Conservation (phyloP, 2,329 filamentous ascomycete genomes). For the Ophiocordyceps camponoti-floridani region DNA sequence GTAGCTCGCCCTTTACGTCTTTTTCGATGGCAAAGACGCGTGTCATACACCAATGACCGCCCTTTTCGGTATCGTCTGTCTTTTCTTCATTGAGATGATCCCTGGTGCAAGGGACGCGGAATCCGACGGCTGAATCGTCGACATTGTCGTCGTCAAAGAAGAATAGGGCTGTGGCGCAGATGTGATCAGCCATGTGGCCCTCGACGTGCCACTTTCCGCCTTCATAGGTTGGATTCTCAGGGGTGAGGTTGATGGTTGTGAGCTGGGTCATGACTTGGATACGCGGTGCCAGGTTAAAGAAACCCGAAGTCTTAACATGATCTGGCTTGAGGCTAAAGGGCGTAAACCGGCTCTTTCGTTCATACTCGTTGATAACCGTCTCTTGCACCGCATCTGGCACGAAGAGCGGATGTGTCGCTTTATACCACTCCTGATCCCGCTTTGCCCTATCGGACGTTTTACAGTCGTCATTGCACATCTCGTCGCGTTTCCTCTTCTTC, state of each 20-base stretch:
- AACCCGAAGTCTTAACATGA: neutral
- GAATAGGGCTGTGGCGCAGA: conserved; percentile 45
- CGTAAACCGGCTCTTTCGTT: neutral
- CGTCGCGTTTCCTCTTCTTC: too few species aligned
- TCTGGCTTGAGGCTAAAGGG: neutral
- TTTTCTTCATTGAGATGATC: conserved; percentile 10
- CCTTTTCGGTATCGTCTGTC: conserved; percentile 10
- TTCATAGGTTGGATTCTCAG: conserved; percentile 33
- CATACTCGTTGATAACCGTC: neutral
- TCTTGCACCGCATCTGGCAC: neutral
- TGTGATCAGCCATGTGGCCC: conserved; percentile 41
- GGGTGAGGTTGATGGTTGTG: conserved; percentile 40
- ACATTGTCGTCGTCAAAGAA: conserved; percentile 46
- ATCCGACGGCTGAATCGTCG: conserved; percentile 22
- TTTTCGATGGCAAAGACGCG: conserved; percentile 15
- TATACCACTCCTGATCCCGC: too few species aligned
- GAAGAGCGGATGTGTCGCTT: too few species aligned
- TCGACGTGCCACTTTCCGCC: conserved; percentile 40
- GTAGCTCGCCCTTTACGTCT: conserved; percentile 5
- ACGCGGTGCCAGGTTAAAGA: neutral
- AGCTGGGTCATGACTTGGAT: conserved; percentile 49
- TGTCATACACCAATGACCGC: conserved; percentile 15
- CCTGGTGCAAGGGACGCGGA: conserved; percentile 23
- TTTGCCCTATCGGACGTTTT: too few species aligned
- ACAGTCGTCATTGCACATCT: too few species aligned